Conservation (phyloP, 2,329 filamentous ascomycete genomes). For the Trichothecium sympodiale region DNA sequence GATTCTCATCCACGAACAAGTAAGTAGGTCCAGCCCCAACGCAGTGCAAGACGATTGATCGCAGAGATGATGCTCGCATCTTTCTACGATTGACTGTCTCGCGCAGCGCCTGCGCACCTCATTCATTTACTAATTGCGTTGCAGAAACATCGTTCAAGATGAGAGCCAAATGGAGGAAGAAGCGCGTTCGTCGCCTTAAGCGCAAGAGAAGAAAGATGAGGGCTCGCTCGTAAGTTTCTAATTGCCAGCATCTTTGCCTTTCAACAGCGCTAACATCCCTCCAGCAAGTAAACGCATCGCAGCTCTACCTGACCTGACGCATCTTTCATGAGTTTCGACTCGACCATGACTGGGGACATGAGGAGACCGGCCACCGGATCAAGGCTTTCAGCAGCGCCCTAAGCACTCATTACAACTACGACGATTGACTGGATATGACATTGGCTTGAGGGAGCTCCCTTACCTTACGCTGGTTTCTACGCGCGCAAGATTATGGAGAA, state of each 20-base stretch:
- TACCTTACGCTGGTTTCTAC: background rate
- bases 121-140: constrained; percentile 5
- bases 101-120: no score
- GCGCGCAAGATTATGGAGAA: constrained; percentile 13
- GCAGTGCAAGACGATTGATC: background rate
- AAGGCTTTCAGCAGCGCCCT: background rate
- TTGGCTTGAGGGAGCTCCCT: background rate
- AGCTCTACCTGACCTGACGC: constrained; percentile 43
- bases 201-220: constrained; percentile 99
- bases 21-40: constrained; percentile 13
- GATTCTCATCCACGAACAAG: constrained; percentile 35
- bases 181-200: constrained; percentile 98
- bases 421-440: background rate
- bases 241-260: no score
- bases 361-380: background rate
- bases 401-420: background rate
- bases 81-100: no score
- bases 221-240: constrained; percentile 75
- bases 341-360: constrained; percentile 7
- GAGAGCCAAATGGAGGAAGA: constrained; percentile 99
- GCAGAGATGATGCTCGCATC: no score
- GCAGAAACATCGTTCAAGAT: constrained; percentile 41
- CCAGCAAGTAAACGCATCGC: constrained; percentile 58
- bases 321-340: constrained; percentile 29
- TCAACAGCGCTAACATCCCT: constrained; percentile 25